Evolutionary conservation across 805 yeast genomes (phyloP), one percentile per base, ranked within the genome.

Genomic region (Sugiyamaella chiloensis): DNA sequence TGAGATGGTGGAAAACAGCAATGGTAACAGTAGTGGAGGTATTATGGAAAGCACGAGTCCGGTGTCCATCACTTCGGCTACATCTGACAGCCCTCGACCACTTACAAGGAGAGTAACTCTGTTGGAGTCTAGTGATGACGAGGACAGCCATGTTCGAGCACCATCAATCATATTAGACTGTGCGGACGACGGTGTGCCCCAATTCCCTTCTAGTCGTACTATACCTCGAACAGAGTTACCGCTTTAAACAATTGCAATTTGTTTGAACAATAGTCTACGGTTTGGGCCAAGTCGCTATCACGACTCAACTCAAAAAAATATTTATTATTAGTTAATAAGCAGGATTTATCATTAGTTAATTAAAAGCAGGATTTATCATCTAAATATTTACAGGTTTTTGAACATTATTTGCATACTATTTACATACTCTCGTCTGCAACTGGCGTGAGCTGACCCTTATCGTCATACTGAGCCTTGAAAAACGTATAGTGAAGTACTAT

Each of bases 401-500:
- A n/a, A n/a, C n/a, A n/a, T n/a, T n/a, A n/a, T n/a, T n/a, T n/a
- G n/a, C n/a, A n/a, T n/a, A n/a, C n/a, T n/a, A n/a, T n/a, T n/a
- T n/a, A n/a, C n/a, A n/a, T 29, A 29, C 7, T 29, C 17, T 29
- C 16, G 34, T 37, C 42, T 8, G 16, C 55, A 7, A 58, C 61
- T 4, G 63, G 63, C 8, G 44, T 31, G 12, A 59, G 50, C 7
- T 40, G 49, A 2, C 63, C 63, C 3, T 47, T 40, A 30, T 58
- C 60, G 36, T 57, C 52, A 47, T 59, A 59, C 40, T 58, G 57
- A 12, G 63, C 63, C 42, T 56, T 85, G 75, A 91, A 91, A 64
- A 91, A 91, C 0, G 98, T 87, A 66, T 91, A 91, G 68, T 91
- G 95, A 60, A 93, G 75, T 8, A 89, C 87, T 40, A 91, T 79